These are phyloP conservation scores for Penicillium sp. DNA, from an alignment of 2,329 filamentous ascomycete genomes.

Conservation along the genomic window DNA sequence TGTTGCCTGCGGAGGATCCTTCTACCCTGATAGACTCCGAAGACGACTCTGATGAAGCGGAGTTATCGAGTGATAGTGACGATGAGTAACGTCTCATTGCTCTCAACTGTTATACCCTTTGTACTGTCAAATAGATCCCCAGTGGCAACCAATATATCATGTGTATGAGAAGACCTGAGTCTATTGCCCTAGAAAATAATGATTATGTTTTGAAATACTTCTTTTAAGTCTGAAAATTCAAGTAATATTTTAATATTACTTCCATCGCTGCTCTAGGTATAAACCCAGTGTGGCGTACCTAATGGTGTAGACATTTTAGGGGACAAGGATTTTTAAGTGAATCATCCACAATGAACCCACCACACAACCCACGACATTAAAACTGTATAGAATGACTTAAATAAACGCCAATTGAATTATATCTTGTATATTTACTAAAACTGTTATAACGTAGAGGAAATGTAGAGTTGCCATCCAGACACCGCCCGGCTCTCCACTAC, in stretches of 20 bases:
- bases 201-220: background rate
- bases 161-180: slow-evolving; percentile 5
- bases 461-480: slow-evolving; percentile 16
- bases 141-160: slow-evolving; percentile 15
- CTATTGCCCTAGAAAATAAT: background rate
- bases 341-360: slow-evolving; percentile 3
- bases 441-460: slow-evolving; percentile 1
- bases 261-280: background rate
- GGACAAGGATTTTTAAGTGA: background rate
- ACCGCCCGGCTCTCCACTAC: slow-evolving; percentile 40
- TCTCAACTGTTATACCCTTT: slow-evolving; percentile 25
- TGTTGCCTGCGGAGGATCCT: slow-evolving; percentile 61
- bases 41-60: slow-evolving; percentile 34
- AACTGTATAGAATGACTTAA: background rate
- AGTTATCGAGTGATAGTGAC: slow-evolving; percentile 31
- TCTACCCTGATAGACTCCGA: slow-evolving; percentile 62
- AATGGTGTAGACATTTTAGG: background rate
- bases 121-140: slow-evolving; percentile 16
- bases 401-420: background rate
- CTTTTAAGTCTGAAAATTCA: background rate
- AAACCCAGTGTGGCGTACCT: background rate
- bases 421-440: background rate
- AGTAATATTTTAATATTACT: background rate
- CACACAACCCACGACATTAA: background rate
- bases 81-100: slow-evolving; percentile 25